A percentile compares a stretch with the other conserved stretches of the same genome.
Conservation (phyloP, 148 eudicot species). For the Heliosperma pusillum region DNA sequence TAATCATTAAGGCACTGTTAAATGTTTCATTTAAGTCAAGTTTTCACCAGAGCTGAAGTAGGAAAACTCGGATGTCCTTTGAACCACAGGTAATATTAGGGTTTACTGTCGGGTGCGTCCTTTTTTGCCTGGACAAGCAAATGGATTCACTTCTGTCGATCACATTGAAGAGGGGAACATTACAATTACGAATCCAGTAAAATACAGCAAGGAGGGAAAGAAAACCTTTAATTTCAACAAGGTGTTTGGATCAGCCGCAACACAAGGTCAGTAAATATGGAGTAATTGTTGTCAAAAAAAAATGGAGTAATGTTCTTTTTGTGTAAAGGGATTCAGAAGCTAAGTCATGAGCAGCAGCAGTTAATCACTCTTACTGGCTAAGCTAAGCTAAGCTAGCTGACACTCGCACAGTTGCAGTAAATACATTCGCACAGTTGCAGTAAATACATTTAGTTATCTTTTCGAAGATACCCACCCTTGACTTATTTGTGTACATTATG, state of each 20-base stretch:
- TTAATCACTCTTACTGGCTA: background rate
- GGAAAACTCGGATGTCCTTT: constrained; percentile 1
- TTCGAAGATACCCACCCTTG: background rate
- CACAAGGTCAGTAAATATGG: constrained; percentile 67
- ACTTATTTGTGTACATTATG: constrained; percentile 20
- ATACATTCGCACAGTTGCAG: background rate
- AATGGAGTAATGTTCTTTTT: too few species aligned
- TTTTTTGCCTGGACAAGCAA: constrained; percentile 73
- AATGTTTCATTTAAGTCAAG: constrained; percentile 3
- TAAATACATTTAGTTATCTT: constrained; percentile 2
- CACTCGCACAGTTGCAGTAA: background rate
- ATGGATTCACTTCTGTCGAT: constrained; percentile 42
- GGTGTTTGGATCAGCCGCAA: constrained; percentile 74
- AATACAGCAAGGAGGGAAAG: constrained; percentile 65
- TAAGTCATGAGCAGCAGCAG: too few species aligned
- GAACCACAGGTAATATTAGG: constrained; percentile 71
- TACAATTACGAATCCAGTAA: constrained; percentile 54
- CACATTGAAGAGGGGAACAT: constrained; percentile 61
- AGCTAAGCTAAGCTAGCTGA: background rate
- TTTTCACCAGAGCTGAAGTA: background rate
- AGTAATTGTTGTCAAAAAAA: too few species aligned
- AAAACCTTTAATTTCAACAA: constrained; percentile 85
- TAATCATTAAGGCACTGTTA: constrained; percentile 10
- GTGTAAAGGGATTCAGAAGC: too few species aligned
- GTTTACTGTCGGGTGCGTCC: constrained; percentile 97